Base-by-base conservation (phyloP, 2,329 filamentous ascomycete genomes). In the Aspergillus puulaauensis region DNA sequence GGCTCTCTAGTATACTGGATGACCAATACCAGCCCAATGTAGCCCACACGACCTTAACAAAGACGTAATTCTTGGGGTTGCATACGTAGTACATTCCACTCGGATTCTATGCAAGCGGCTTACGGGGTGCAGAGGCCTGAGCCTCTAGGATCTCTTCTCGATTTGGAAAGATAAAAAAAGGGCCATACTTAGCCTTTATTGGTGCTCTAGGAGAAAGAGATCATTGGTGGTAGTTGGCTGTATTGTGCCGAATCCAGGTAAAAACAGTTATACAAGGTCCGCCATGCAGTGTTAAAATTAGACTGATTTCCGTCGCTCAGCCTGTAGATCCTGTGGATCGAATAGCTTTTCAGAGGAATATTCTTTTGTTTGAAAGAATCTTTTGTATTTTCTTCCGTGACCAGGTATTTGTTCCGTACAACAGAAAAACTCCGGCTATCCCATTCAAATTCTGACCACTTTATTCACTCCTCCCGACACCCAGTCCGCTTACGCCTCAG, bases 401-500 rank as follows among this genome's bases (percentile, higher is more conserved):
- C 65, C 62, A 68, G 65, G 65, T 68, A 66, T 66, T 66, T 63
- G 65, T 66, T 68, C 65, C 66, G 63, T 68, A 68, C 65, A 67
- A 67, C 65, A 70, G 66, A 68, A 69, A 52, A 73, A 73, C 69
- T 73, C 70, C 71, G 69, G 70, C 66, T 58, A 68, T 70, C 68
- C 69, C 68, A 65, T 72, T 69, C 64, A 66, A 65, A 66, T 68
- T 64, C 66, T 64, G 64, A 64, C 64, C 65, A 59, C 65, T 61
- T 63, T 59, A 62, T 39, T 54, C 56, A 47, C 56, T 60, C 57
- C 66, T 59, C 67, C 66, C 64, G 65, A 64, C 66, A 64, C 64
- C 63, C 57, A 65, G 61, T 69, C 65, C 70, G 64, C 68, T 72
- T 81, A 83, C 69, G 80, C 77, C 69, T 82, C 77, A 68, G 83